These are phyloP conservation scores for Parathielavia appendiculata DNA, from an alignment of 495 filamentous ascomycete species.

Conservation along the genomic window DNA sequence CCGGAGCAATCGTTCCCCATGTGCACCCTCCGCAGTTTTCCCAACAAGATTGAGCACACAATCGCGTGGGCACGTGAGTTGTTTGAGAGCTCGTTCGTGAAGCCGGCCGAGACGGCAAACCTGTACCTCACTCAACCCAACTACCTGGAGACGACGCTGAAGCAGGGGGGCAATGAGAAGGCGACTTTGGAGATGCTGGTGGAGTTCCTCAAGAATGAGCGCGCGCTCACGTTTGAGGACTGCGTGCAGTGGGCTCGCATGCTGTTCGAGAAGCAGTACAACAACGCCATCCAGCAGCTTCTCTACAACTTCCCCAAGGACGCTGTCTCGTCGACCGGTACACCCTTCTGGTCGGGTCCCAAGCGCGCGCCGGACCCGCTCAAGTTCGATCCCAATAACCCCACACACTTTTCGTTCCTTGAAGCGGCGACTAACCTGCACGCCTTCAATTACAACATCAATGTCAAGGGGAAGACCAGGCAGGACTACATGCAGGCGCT, in stretches of 20 bases:
- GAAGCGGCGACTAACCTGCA: constrained; percentile 87
- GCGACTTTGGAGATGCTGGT: constrained; percentile 85
- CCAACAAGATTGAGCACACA: constrained; percentile 97
- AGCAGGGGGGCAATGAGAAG: constrained; percentile 95
- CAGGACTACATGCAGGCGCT: constrained; percentile 69
- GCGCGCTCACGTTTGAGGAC: constrained; percentile 89
- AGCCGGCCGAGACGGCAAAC: constrained; percentile 90
- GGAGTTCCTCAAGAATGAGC: constrained; percentile 87
- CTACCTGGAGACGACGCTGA: constrained; percentile 82
- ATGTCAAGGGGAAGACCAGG: constrained; percentile 63
- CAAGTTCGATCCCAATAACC: constrained; percentile 78
- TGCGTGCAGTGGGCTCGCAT: constrained; percentile 91
- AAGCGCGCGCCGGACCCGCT: constrained; percentile 93
- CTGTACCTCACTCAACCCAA: constrained; percentile 88
- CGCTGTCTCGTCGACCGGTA: constrained; percentile 76
- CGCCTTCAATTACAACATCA: constrained; percentile 97
- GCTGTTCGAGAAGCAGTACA: constrained; percentile 95
- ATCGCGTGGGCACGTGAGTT: constrained; percentile 97
- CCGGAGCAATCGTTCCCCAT: constrained; percentile 98
- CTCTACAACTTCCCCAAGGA: constrained; percentile 98
- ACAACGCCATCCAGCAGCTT: constrained; percentile 93
- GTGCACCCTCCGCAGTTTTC: constrained; percentile 97
- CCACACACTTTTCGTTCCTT: constrained; percentile 80
- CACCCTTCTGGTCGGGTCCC: constrained; percentile 96
- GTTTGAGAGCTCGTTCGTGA: constrained; percentile 90